Percentiles rank a stretch among this genome's conserved stretches.
Conservation (phyloP, 805 yeast species). For the Candida adriatica region DNA sequence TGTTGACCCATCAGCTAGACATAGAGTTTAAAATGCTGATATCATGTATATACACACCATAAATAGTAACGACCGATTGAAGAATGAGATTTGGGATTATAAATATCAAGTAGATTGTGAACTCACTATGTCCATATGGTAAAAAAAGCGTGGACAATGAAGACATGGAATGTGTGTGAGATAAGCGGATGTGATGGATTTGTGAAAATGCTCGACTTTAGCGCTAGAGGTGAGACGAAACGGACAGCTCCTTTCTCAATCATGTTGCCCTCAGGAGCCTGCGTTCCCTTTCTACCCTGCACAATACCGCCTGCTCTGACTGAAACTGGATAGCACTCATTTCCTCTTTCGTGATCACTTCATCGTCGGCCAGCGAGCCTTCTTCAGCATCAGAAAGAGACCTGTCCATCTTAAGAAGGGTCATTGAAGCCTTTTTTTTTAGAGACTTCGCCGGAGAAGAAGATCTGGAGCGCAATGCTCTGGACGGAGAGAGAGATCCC, state of each 20-base stretch:
- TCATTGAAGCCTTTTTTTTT: slow-evolving; percentile 23
- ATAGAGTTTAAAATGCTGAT: slow-evolving; percentile 28
- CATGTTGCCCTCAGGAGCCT: slow-evolving; percentile 10
- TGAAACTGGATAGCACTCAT: slow-evolving; percentile 10
- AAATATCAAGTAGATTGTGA: no score
- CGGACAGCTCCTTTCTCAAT: no score
- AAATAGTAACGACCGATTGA: no score
- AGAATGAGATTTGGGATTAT: no score
- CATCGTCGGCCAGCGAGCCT: slow-evolving; percentile 7
- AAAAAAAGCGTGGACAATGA: no score
- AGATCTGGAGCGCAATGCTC: slow-evolving; percentile 19
- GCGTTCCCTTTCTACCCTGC: slow-evolving; percentile 23
- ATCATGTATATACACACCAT: no score
- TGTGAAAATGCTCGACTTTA: no score
- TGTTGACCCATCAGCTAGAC: slow-evolving; percentile 45
- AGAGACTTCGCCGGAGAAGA: slow-evolving; percentile 19
- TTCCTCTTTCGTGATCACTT: slow-evolving; percentile 17
- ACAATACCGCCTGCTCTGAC: slow-evolving; percentile 22
- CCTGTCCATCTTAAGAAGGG: slow-evolving; percentile 21
- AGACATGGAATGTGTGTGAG: no score
- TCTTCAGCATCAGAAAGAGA: slow-evolving; percentile 7
- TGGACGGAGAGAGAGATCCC: slow-evolving; percentile 11
- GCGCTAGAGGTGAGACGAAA: no score
- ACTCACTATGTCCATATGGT: no score
- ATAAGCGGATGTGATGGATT: no score